Conservation (phyloP, 2,329 filamentous ascomycete species). For the Ilyonectria sp. region DNA sequence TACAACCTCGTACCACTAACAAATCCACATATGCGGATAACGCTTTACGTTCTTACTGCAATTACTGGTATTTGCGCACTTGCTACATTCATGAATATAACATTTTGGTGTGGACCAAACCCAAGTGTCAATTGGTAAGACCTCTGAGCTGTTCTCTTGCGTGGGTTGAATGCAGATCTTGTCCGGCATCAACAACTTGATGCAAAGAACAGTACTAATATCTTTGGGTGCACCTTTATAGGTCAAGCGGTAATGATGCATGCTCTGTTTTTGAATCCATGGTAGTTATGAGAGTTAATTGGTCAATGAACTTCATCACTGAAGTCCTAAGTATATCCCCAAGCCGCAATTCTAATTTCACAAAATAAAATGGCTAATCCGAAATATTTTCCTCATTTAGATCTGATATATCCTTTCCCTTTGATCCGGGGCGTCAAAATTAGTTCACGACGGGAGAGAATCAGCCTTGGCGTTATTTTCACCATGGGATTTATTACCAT, state of each 20-base stretch:
- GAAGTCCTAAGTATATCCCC: slow-evolving; percentile 40
- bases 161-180: no score
- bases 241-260: slow-evolving; percentile 9
- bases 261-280: slow-evolving; percentile 37
- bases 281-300: slow-evolving; percentile 40
- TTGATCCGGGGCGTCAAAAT: slow-evolving; percentile 37
- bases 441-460: slow-evolving; percentile 33
- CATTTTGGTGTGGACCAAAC: slow-evolving; percentile 45
- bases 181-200: neutral
- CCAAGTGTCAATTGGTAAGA: slow-evolving; percentile 42
- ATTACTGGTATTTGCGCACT: slow-evolving; percentile 34
- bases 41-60: slow-evolving; percentile 30
- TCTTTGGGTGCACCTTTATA: neutral
- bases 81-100: slow-evolving; percentile 33
- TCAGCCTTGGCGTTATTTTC: slow-evolving; percentile 38
- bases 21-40: slow-evolving; percentile 34
- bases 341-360: no score
- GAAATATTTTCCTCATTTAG: slow-evolving; percentile 6
- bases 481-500: slow-evolving; percentile 40
- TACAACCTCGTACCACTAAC: slow-evolving; percentile 40
- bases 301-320: slow-evolving; percentile 42
- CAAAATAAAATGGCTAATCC: neutral
- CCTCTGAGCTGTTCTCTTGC: neutral
- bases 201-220: neutral
- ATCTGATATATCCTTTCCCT: slow-evolving; percentile 41